Conservation (phyloP, 2,329 filamentous ascomycete genomes). For the Aspergillus fumigatus region DNA sequence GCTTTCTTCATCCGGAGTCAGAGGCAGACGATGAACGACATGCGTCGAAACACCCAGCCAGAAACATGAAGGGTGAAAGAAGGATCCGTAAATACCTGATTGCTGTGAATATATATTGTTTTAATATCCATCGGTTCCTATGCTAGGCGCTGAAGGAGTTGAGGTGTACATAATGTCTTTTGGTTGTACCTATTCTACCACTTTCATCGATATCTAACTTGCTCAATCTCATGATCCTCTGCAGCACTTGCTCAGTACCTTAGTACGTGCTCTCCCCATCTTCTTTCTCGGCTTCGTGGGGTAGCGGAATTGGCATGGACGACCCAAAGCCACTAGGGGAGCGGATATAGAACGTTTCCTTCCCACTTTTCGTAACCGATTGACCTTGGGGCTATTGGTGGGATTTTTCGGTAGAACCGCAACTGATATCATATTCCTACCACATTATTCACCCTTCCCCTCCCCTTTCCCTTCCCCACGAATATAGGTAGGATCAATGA, state of each 20-base stretch:
- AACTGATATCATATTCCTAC: neutral
- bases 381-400: neutral
- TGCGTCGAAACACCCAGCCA: slow-evolving; percentile 15
- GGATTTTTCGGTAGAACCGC: neutral
- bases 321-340: no score
- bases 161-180: neutral
- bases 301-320: no score
- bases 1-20: slow-evolving; percentile 15
- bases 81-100: neutral
- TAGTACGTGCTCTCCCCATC: no score
- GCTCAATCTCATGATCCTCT: no score
- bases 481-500: no score
- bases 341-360: no score
- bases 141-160: neutral
- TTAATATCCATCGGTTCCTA: neutral
- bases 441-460: no score
- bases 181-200: neutral
- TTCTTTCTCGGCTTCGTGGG: no score
- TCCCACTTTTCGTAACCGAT: neutral
- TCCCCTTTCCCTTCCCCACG: no score
- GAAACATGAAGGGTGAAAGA: slow-evolving; percentile 13
- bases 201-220: no score
- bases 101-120: neutral
- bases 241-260: no score
- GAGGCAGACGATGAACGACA: slow-evolving; percentile 17